Evolutionary conservation across 768 basidiomycete genomes (phyloP).

Genomic region (Termitomyces sp.): DNA sequence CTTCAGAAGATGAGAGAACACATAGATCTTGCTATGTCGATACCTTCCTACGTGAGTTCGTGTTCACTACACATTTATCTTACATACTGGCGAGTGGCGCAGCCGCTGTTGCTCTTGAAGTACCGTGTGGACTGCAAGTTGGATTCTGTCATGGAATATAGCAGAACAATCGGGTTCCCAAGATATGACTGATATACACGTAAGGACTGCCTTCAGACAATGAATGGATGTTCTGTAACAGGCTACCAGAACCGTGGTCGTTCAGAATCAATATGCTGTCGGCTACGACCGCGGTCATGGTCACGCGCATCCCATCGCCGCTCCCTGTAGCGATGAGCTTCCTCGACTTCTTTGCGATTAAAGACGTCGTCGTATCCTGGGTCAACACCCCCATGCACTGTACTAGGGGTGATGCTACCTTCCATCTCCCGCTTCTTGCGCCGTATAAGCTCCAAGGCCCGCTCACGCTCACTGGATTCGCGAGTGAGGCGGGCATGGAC

Average conservation of each 20-base stretch:
- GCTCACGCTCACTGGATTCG: conserved; percentile 71
- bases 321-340: conserved; percentile 54
- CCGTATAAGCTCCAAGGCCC: conserved; percentile 67
- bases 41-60: too few species aligned
- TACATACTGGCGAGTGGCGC: too few species aligned
- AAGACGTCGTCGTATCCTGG: conserved; percentile 66
- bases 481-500: conserved; percentile 61
- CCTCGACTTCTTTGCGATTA: conserved; percentile 68
- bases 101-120: too few species aligned
- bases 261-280: conserved; percentile 11
- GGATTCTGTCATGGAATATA: not conserved
- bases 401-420: conserved; percentile 70
- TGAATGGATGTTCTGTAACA: not conserved
- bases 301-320: conserved; percentile 26
- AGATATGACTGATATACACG: not conserved
- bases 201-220: not conserved
- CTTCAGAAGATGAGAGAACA: too few species aligned
- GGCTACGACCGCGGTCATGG: conserved; percentile 14
- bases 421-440: conserved; percentile 61
- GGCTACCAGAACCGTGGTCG: conserved; percentile 15
- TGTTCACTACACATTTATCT: too few species aligned
- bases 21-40: too few species aligned
- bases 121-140: too few species aligned
- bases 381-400: conserved; percentile 46
- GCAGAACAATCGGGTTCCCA: not conserved